Percentiles rank a stretch among this genome's conserved stretches.
phyloP scores from a whole-genome alignment of 2,329 filamentous ascomycete genomes.

The Ceratocystis colombiana region DNA sequence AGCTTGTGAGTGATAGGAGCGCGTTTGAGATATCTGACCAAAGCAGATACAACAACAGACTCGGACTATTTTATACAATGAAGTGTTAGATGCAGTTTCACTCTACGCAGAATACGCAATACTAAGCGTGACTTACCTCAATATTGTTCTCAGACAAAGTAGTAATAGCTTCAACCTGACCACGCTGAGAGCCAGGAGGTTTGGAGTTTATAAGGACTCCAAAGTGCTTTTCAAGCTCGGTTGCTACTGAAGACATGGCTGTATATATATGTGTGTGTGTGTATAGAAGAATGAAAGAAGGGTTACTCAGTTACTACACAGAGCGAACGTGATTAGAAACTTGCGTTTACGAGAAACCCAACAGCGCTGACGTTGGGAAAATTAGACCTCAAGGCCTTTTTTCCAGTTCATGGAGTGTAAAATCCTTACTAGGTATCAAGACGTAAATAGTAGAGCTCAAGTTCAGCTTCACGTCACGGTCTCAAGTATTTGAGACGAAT shows the following conservation, averaged over 20 bases:
- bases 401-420: neutral
- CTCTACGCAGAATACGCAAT: neutral
- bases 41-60: slow-evolving; percentile 62
- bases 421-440: slow-evolving; percentile 6
- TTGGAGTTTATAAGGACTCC: slow-evolving; percentile 87
- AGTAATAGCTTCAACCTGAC: slow-evolving; percentile 81
- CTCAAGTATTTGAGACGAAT: neutral
- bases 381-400: too few relatives aligned
- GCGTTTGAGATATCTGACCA: slow-evolving; percentile 80
- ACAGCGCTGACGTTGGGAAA: neutral
- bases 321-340: slow-evolving; percentile 14
- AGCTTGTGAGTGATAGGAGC: slow-evolving; percentile 91
- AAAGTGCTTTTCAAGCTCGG: slow-evolving; percentile 80
- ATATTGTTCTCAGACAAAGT: slow-evolving; percentile 79
- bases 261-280: neutral
- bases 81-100: neutral
- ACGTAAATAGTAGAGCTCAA: neutral
- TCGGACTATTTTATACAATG: slow-evolving; percentile 59
- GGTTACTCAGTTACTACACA: neutral
- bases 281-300: neutral
- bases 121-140: slow-evolving; percentile 51
- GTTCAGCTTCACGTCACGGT: neutral
- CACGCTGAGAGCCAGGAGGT: slow-evolving; percentile 85
- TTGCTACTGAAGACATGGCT: slow-evolving; percentile 70
- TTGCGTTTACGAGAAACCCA: neutral